Evolutionary conservation across 2,329 filamentous ascomycete species (phyloP), one percentile per base, ranked within the genome.

Genomic region (Phyllosticta citrichinensis): DNA sequence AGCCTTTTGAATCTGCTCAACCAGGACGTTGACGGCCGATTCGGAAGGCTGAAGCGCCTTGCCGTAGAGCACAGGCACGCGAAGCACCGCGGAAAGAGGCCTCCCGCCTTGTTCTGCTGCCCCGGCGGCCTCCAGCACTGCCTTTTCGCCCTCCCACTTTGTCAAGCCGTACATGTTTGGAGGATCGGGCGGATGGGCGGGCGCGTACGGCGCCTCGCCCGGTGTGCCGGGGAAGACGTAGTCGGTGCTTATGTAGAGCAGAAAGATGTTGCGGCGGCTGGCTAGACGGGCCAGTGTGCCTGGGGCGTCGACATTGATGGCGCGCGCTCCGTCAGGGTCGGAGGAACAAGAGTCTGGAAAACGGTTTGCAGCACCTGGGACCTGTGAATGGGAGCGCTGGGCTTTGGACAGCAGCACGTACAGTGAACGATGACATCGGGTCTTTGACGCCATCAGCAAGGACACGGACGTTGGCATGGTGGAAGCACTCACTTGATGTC

Each of bases 11-110:
- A 96, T 80, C 0, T 81, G 77, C 58, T 93, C 88, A 75, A 96
- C 82, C 55, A 97, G 79, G 0, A 86, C 80, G 69, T 96, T 96
- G 53, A 96, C 83, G 0, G 92, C 90, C 67, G 89, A 94, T 75
- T 96, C 91, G 2, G 82, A 79, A 62, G 80, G 80, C 2, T 86
- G 81, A 66, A 89, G 82, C 0, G 85, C 86, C n/a, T 85, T 77
- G 1, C 91, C 92, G 70, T 96, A 96, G 17, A 96, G 78, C 17
- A 96, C 86, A 0, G 91, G 91, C 5, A 96, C 88, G 14, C 91
- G 82, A 57, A 96, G 78, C 5, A 93, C 84, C 0, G 93, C 80
- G 0, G 83, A 87, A 20, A 82, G 75, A 0, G 83, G 83, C 3
- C 74, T 66, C 1, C 76, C 79, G 2, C 75, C 71, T 52, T 75